Evolutionary conservation across 495 filamentous ascomycete genomes (phyloP).

Genomic region (Darksidea phi): DNA sequence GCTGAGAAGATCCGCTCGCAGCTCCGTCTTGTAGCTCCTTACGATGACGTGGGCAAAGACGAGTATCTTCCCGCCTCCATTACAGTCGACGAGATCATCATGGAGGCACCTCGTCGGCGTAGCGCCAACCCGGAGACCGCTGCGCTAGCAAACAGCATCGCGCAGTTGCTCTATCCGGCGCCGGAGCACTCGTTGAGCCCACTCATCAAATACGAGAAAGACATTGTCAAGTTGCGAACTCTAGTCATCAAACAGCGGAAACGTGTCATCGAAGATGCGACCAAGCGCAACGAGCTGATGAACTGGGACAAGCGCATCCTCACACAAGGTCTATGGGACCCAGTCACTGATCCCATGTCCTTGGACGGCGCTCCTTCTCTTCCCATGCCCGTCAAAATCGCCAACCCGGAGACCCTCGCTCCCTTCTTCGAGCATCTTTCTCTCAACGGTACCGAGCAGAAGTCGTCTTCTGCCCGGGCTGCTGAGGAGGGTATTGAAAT

Average conservation of each 20-base stretch:
- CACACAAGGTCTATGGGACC: conserved; percentile 37
- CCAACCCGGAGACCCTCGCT: conserved; percentile 26
- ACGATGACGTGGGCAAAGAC: conserved; percentile 10
- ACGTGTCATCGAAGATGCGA: conserved; percentile 23
- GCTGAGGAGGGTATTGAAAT: conserved; percentile 13
- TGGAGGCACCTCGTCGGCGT: conserved; percentile 34
- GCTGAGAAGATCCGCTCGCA: conserved; percentile 19
- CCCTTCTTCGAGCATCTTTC: conserved; percentile 39
- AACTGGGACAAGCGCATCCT: conserved; percentile 31
- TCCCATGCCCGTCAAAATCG: conserved; percentile 40
- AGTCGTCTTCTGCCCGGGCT: conserved; percentile 2
- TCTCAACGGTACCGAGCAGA: conserved; percentile 19
- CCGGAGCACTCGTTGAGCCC: conserved; percentile 29
- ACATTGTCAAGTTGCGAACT: conserved; percentile 30
- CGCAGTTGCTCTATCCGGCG: conserved; percentile 29
- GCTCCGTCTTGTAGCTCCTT: conserved; percentile 18
- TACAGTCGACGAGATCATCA: conserved; percentile 25
- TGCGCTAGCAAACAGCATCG: conserved; percentile 29
- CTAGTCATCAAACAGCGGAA: conserved; percentile 27
- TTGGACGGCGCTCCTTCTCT: conserved; percentile 29
- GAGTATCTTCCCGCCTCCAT: conserved; percentile 1
- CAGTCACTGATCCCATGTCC: conserved; percentile 27
- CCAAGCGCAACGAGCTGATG: conserved; percentile 19
- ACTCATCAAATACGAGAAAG: conserved; percentile 40
- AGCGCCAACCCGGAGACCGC: conserved; percentile 29